Evolutionary conservation across 2,329 filamentous ascomycete species (phyloP).

Genomic region (Fusarium succisae): DNA sequence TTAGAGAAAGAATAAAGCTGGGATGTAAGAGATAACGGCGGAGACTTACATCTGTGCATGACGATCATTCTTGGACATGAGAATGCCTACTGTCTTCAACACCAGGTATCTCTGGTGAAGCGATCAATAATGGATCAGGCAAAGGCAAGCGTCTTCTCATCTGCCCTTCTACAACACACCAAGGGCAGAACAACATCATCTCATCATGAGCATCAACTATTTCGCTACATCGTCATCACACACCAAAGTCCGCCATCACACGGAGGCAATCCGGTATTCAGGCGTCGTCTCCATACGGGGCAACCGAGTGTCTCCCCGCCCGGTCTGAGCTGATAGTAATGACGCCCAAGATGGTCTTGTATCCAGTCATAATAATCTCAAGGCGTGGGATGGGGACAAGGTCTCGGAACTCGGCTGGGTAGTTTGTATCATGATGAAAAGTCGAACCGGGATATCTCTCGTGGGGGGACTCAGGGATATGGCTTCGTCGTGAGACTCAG

Average conservation of each 20-base stretch:
- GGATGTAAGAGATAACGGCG: not conserved
- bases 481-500: constrained; percentile 18
- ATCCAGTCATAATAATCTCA: not conserved
- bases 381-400: constrained; percentile 21
- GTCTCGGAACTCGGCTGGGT: constrained; percentile 11
- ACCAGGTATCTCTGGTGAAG: not conserved
- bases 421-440: constrained; percentile 1
- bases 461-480: constrained; percentile 20
- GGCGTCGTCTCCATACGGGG: not conserved
- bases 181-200: not conserved
- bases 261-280: constrained; percentile 1
- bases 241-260: constrained; percentile 17
- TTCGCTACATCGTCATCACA: constrained; percentile 19
- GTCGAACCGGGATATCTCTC: constrained; percentile 19
- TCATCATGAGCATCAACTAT: constrained; percentile 15
- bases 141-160: not conserved
- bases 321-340: constrained; percentile 16
- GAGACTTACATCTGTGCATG: constrained; percentile 17
- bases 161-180: constrained; percentile 3
- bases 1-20: not conserved
- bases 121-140: not conserved
- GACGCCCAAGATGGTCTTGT: not conserved
- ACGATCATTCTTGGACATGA: not conserved
- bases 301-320: not conserved
- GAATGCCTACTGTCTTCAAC: not conserved